phyloP scores from a whole-genome alignment of 805 yeast species.

The Schizosaccharomyces cryophilus region DNA sequence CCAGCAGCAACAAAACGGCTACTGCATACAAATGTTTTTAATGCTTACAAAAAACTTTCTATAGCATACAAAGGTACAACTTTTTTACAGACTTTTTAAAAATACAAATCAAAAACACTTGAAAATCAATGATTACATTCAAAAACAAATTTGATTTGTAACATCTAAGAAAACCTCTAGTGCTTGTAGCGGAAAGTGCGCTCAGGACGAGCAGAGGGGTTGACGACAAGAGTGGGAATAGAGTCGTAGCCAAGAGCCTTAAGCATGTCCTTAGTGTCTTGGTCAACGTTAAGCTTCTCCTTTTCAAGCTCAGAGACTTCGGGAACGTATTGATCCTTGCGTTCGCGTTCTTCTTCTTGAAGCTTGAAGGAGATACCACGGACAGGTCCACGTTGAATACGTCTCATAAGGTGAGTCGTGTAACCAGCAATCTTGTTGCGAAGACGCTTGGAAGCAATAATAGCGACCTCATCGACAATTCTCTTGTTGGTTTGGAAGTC shows the following conservation, averaged over 20 bases:
- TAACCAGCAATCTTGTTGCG: constrained; percentile 99
- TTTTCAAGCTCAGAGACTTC: constrained; percentile 88
- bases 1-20: too few relatives aligned
- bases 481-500: constrained; percentile 99
- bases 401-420: constrained; percentile 99
- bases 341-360: constrained; percentile 99
- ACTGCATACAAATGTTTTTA: too few relatives aligned
- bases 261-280: constrained; percentile 87
- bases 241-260: constrained; percentile 52
- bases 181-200: background rate
- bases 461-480: constrained; percentile 93
- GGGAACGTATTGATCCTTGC: constrained; percentile 98
- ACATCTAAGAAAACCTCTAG: background rate
- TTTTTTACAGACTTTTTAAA: too few relatives aligned
- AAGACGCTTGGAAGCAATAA: constrained; percentile 96
- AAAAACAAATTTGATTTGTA: background rate
- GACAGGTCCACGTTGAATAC: constrained; percentile 99
- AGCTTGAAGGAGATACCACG: constrained; percentile 99
- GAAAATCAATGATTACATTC: background rate
- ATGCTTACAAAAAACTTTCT: too few relatives aligned
- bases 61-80: too few relatives aligned
- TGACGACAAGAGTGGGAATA: constrained; percentile 57
- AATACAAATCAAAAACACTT: background rate
- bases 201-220: background rate
- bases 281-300: constrained; percentile 72